These are phyloP conservation scores for Urochloa ruziziensis DNA, from an alignment of 176 grass and related monocot species.

Conservation along the genomic window DNA sequence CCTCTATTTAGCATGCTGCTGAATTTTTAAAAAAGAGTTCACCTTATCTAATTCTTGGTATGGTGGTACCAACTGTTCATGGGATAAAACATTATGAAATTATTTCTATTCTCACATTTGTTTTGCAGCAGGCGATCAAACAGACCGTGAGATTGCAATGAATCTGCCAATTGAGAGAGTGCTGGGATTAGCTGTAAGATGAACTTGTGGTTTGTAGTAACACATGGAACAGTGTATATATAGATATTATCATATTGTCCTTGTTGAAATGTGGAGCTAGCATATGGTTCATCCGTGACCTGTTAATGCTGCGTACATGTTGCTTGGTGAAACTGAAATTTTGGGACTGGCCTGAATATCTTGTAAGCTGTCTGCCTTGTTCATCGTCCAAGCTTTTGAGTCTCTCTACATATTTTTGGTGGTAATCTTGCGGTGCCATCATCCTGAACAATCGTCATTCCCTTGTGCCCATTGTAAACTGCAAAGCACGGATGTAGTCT, in stretches of 20 bases:
- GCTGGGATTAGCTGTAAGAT: not conserved
- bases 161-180: not conserved
- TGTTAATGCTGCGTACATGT: not conserved
- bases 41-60: not conserved
- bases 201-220: not conserved
- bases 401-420: not conserved
- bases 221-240: too few species aligned
- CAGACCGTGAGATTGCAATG: not conserved
- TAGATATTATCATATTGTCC: not conserved
- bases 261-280: too few species aligned
- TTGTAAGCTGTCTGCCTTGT: not conserved
- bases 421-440: not conserved
- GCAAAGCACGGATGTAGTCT: not conserved
- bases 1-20: not conserved
- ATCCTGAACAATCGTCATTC: not conserved
- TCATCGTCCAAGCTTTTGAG: not conserved
- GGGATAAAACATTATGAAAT: not conserved
- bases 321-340: not conserved
- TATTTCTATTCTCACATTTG: conserved; percentile 27
- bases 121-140: not conserved
- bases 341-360: not conserved
- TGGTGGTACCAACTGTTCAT: not conserved
- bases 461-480: not conserved
- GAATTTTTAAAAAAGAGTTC: not conserved
- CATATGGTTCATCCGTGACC: not conserved